Evolutionary conservation across 257 asterid genomes (phyloP).

Genomic region (Fraxinus quadrangulata): DNA sequence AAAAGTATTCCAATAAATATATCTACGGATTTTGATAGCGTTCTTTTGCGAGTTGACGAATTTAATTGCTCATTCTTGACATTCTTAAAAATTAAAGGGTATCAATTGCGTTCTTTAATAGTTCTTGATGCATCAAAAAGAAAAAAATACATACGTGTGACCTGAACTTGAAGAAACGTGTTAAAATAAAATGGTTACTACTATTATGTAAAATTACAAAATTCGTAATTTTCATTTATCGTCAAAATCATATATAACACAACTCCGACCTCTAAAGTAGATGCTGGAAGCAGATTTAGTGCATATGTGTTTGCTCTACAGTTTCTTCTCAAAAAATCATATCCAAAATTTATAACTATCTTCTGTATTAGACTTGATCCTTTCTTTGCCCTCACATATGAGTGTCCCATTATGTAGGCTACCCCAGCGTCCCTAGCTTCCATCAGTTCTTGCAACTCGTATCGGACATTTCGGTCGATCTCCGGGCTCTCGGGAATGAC

Average conservation of each 20-base stretch:
- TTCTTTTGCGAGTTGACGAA: no score
- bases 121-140: no score
- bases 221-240: slow-evolving; percentile 2
- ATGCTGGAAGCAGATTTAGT: slow-evolving; percentile 69
- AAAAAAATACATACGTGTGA: no score
- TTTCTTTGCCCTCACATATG: slow-evolving; percentile 67
- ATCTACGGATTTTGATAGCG: no score
- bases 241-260: slow-evolving; percentile 51
- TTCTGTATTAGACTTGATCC: slow-evolving; percentile 72
- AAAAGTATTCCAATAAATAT: no score
- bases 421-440: slow-evolving; percentile 84
- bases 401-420: slow-evolving; percentile 79
- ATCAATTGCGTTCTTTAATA: no score
- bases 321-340: slow-evolving; percentile 78
- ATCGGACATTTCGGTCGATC: slow-evolving; percentile 41
- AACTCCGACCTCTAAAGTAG: slow-evolving; percentile 92
- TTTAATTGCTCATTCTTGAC: no score
- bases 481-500: slow-evolving; percentile 64
- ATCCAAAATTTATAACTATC: slow-evolving; percentile 61
- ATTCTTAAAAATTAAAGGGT: no score
- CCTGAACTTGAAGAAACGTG: no score
- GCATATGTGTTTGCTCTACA: slow-evolving; percentile 67
- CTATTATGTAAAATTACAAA: neutral
- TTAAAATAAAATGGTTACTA: no score
- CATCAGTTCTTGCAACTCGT: slow-evolving; percentile 66